Percentiles rank a stretch among this genome's conserved stretches.
These are phyloP conservation scores for Euphorbia tirucalli DNA, from an alignment of 345 rosid species.

Conservation along the genomic window DNA sequence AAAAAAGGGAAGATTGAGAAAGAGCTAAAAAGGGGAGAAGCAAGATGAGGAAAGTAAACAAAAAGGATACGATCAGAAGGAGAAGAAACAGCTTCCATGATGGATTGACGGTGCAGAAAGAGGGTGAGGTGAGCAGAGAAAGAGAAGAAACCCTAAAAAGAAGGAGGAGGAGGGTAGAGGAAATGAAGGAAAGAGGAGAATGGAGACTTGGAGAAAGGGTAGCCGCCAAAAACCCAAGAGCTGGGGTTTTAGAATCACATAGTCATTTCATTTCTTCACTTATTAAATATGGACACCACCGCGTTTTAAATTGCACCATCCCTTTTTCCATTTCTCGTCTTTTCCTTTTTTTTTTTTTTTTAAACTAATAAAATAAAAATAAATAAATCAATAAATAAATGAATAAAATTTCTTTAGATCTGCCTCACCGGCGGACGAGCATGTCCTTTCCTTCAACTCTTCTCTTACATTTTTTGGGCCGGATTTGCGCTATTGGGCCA, in stretches of 20 bases:
- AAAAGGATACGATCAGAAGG: conserved; percentile 58
- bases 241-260: conserved; percentile 31
- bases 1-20: no score
- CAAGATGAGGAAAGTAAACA: conserved; percentile 38
- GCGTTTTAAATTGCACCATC: conserved; percentile 6
- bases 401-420: no score
- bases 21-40: no score
- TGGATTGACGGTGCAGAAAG: not conserved
- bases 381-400: no score
- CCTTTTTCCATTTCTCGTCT: not conserved
- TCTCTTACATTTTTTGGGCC: no score
- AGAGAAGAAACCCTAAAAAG: conserved; percentile 37
- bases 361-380: no score
- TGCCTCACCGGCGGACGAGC: no score
- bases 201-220: conserved; percentile 28
- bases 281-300: no score
- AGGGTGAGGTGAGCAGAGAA: no score
- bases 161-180: not conserved
- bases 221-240: conserved; percentile 46
- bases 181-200: not conserved
- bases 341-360: no score
- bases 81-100: conserved; percentile 47
- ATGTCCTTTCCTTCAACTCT: no score
- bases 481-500: no score
- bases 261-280: not conserved